These are phyloP conservation scores for Neonectria magnoliae DNA, from an alignment of 2,329 filamentous ascomycete species.

Conservation along the genomic window DNA sequence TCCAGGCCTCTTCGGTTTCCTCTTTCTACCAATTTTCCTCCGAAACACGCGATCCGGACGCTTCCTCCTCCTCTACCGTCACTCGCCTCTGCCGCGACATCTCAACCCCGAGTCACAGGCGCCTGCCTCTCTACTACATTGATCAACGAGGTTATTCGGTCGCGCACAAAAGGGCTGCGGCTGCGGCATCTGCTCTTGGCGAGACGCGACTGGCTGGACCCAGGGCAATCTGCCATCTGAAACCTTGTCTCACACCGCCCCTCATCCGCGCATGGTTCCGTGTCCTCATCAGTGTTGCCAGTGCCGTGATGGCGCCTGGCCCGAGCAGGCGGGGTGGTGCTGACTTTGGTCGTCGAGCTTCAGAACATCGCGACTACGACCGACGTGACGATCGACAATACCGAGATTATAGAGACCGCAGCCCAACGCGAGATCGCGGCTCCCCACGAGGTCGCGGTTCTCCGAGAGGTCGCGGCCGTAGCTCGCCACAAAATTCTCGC, in stretches of 20 bases:
- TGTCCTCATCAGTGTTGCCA: constrained; percentile 12
- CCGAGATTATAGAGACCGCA: constrained; percentile 25
- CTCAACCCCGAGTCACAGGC: not conserved
- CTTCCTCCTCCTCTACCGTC: not conserved
- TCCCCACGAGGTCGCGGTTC: constrained; percentile 21
- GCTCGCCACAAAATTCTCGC: not conserved
- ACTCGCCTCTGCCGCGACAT: not conserved
- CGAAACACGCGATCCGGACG: not conserved
- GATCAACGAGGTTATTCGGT: not conserved
- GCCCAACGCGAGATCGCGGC: constrained; percentile 19
- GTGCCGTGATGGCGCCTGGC: constrained; percentile 35
- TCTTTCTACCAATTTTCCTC: not conserved
- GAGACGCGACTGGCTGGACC: not conserved
- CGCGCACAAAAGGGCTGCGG: not conserved
- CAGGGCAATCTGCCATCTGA: not conserved
- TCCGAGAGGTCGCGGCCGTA: not conserved
- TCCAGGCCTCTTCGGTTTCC: not conserved
- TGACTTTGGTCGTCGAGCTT: constrained; percentile 10
- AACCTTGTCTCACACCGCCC: constrained; percentile 4
- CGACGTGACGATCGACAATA: constrained; percentile 18
- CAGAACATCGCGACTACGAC: constrained; percentile 24
- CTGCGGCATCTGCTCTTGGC: not conserved
- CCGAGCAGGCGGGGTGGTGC: constrained; percentile 21
- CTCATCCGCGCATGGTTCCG: constrained; percentile 29
- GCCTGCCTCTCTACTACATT: not conserved